Evolutionary conservation across 2,329 filamentous ascomycete genomes (phyloP).

Genomic region (Triangularia verruculosa): DNA sequence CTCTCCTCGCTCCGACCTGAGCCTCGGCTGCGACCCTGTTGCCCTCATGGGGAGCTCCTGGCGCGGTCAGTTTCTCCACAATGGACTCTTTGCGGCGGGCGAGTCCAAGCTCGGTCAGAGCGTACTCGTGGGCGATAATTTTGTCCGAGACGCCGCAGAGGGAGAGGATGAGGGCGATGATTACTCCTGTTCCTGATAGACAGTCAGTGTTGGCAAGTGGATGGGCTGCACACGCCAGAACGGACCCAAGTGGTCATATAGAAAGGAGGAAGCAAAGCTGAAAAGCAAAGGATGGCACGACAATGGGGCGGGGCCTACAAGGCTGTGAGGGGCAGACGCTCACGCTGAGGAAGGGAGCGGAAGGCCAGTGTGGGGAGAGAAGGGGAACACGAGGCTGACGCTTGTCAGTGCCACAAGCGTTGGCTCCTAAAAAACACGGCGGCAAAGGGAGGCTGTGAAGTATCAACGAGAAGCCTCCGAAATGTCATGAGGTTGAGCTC

Average conservation of each 20-base stretch:
- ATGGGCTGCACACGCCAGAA: neutral
- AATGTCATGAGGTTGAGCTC: neutral
- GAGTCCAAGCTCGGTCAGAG: slow-evolving; percentile 62
- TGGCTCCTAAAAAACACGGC: neutral
- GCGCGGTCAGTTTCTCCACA: slow-evolving; percentile 49
- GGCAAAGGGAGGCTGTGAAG: neutral
- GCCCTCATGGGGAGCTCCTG: slow-evolving; percentile 39
- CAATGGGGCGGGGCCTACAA: neutral
- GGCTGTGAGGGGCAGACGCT: neutral
- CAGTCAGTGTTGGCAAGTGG: neutral
- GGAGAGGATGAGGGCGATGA: slow-evolving; percentile 63
- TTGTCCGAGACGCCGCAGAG: slow-evolving; percentile 60
- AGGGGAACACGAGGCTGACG: neutral
- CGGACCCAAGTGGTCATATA: neutral
- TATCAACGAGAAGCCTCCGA: neutral
- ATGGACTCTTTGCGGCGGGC: slow-evolving; percentile 51
- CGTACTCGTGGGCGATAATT: slow-evolving; percentile 65
- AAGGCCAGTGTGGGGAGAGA: neutral
- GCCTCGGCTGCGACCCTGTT: slow-evolving; percentile 43
- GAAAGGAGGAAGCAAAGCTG: neutral
- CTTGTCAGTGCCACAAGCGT: neutral
- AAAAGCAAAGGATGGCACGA: neutral
- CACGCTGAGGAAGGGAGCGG: neutral
- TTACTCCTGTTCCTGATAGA: slow-evolving; percentile 56
- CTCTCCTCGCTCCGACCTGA: slow-evolving; percentile 45